These are phyloP conservation scores for Parietaria judaica DNA, from an alignment of 306 rosid species.

Conservation along the genomic window DNA sequence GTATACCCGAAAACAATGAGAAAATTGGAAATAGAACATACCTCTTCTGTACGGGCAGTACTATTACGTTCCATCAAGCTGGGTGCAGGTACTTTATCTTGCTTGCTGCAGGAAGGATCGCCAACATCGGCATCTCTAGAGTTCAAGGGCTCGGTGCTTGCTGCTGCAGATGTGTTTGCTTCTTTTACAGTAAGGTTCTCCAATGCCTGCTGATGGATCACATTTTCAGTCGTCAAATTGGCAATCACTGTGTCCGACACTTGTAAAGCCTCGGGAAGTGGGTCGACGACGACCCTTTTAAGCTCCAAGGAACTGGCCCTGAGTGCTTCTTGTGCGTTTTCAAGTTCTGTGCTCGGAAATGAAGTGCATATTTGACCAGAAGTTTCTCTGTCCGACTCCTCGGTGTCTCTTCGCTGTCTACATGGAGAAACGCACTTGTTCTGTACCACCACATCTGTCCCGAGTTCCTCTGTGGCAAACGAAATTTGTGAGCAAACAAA, in stretches of 20 bases:
- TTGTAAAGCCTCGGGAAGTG: conserved; percentile 61
- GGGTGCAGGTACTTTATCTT: conserved; percentile 24
- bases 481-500: neutral
- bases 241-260: conserved; percentile 37
- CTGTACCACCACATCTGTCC: conserved; percentile 20
- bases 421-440: conserved; percentile 34
- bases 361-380: neutral
- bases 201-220: conserved; percentile 15
- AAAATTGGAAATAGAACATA: conserved; percentile 3
- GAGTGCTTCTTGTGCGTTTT: conserved; percentile 49
- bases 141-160: conserved; percentile 16
- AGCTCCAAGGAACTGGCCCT: conserved; percentile 50
- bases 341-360: conserved; percentile 33
- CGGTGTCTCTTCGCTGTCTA: conserved; percentile 27
- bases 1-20: neutral
- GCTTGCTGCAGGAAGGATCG: conserved; percentile 21
- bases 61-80: conserved; percentile 46
- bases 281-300: conserved; percentile 51
- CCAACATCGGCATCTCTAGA: conserved; percentile 22
- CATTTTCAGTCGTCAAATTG: conserved; percentile 26
- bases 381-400: conserved; percentile 20
- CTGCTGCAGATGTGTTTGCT: neutral
- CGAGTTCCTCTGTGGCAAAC: conserved; percentile 21
- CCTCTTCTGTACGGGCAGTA: conserved; percentile 51
- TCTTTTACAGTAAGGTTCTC: conserved; percentile 25